These are phyloP conservation scores for Diplogelasinospora grovesii DNA, from an alignment of 495 filamentous ascomycete species.

Conservation along the genomic window DNA sequence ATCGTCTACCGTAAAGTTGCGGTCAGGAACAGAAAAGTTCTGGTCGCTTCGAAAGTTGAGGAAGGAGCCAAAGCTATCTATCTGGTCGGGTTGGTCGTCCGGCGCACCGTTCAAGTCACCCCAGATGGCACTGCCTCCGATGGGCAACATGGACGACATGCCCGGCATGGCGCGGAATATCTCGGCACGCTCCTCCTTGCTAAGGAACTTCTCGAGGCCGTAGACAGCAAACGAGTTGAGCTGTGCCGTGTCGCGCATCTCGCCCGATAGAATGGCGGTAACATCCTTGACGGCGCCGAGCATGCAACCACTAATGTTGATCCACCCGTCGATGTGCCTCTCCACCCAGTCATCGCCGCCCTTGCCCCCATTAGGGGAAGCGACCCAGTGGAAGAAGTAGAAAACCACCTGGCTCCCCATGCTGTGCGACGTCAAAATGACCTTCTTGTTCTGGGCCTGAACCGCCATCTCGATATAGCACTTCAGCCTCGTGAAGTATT, in stretches of 20 bases:
- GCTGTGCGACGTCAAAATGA: constrained; percentile 84
- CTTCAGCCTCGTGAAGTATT: constrained; percentile 87
- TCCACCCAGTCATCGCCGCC: constrained; percentile 90
- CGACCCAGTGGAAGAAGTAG: constrained; percentile 98
- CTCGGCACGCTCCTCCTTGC: constrained; percentile 80
- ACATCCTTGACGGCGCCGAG: constrained; percentile 89
- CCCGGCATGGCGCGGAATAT: constrained; percentile 97
- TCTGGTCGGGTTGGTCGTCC: constrained; percentile 72
- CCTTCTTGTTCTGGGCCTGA: constrained; percentile 63
- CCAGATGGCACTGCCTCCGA: constrained; percentile 91
- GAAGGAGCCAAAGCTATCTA: constrained; percentile 68
- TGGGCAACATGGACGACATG: constrained; percentile 93
- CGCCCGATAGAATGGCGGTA: constrained; percentile 84
- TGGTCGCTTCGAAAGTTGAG: constrained; percentile 70
- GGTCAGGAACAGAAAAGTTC: constrained; percentile 47
- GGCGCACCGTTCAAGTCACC: constrained; percentile 85
- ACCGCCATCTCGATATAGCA: constrained; percentile 80
- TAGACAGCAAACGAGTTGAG: constrained; percentile 97
- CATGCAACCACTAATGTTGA: constrained; percentile 98
- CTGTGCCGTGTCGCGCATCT: constrained; percentile 97
- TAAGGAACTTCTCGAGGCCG: constrained; percentile 91
- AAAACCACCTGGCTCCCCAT: constrained; percentile 95
- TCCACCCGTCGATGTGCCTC: constrained; percentile 82
- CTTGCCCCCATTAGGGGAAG: constrained; percentile 66
- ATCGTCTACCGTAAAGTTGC: constrained; percentile 74